Evolutionary conservation across 2,329 filamentous ascomycete genomes (phyloP).

Genomic region (Pyricularia pennisetigena): DNA sequence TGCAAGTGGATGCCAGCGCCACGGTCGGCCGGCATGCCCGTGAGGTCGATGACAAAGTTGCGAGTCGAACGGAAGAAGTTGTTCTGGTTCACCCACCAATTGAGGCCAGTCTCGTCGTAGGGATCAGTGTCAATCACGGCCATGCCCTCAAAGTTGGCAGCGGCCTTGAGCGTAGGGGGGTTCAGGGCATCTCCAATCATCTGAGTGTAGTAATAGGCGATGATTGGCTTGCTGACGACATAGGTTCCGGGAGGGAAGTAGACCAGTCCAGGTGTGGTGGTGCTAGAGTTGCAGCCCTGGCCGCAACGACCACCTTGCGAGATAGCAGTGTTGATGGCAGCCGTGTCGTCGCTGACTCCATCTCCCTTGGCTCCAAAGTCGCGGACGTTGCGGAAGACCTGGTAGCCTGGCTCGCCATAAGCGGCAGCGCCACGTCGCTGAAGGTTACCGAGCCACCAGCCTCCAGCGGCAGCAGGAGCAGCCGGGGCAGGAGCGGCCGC

Average conservation of each 20-base stretch:
- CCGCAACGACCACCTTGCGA: conserved; percentile 72
- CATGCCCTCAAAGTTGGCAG: conserved; percentile 67
- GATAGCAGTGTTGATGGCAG: conserved; percentile 78
- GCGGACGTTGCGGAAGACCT: conserved; percentile 68
- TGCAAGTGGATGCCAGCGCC: conserved; percentile 78
- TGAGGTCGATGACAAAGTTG: conserved; percentile 73
- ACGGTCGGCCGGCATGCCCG: conserved; percentile 45
- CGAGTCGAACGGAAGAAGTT: conserved; percentile 80
- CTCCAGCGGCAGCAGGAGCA: conserved; percentile 22
- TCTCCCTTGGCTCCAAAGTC: conserved; percentile 66
- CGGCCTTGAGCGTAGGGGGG: conserved; percentile 66
- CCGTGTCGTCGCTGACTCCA: conserved; percentile 69
- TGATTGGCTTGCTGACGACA: conserved; percentile 65
- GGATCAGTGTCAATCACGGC: conserved; percentile 84
- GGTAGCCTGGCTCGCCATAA: conserved; percentile 51
- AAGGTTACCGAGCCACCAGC: conserved; percentile 66
- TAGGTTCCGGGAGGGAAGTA: conserved; percentile 92
- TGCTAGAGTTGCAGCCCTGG: conserved; percentile 70
- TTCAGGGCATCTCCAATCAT: conserved; percentile 71
- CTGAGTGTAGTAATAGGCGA: conserved; percentile 89
- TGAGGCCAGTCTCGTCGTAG: conserved; percentile 57
- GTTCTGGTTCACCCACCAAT: conserved; percentile 73
- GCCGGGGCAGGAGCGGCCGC: conserved; percentile 9
- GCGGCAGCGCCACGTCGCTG: conserved; percentile 58
- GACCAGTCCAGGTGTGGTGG: conserved; percentile 73